Percentiles rank a stretch among this genome's conserved stretches.
phyloP scores from a whole-genome alignment of 164 flowering plant genomes.

The Nelumbo lutea region DNA sequence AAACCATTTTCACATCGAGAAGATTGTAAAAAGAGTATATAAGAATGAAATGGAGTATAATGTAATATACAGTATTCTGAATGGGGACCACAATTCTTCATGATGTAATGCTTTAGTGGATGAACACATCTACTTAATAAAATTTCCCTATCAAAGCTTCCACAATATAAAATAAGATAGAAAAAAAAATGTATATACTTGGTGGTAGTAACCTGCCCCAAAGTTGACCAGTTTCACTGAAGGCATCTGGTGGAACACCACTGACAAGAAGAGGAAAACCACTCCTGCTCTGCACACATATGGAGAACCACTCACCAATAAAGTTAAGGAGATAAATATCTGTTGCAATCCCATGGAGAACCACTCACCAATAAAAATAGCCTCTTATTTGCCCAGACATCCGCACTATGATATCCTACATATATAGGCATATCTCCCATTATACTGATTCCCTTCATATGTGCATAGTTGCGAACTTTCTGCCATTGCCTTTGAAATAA shows the following conservation, averaged over 20 bases:
- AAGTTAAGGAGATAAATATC: background rate
- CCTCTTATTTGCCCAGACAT: slow-evolving; percentile 95
- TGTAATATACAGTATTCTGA: background rate
- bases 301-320: slow-evolving; percentile 5
- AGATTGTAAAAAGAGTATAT: too few relatives aligned
- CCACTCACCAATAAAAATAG: slow-evolving; percentile 75
- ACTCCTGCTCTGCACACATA: slow-evolving; percentile 51
- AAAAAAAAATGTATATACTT: background rate
- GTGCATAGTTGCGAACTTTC: slow-evolving; percentile 75
- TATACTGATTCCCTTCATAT: slow-evolving; percentile 67
- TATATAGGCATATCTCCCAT: slow-evolving; percentile 99
- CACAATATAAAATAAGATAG: background rate
- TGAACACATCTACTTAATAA: background rate
- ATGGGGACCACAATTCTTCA: background rate
- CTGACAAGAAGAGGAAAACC: slow-evolving; percentile 92
- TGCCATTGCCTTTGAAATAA: slow-evolving; percentile 97
- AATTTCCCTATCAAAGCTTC: background rate
- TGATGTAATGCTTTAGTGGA: background rate
- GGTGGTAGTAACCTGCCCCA: slow-evolving; percentile 74
- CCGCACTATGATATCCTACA: slow-evolving; percentile 98
- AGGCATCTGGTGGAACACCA: slow-evolving; percentile 99
- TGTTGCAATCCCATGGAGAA: background rate
- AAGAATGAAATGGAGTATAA: too few relatives aligned
- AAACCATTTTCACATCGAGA: too few relatives aligned
- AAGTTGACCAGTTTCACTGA: slow-evolving; percentile 97